These are phyloP conservation scores for Heracleum sosnowskyi DNA, from an alignment of 129 eudicot genomes.

Conservation along the genomic window DNA sequence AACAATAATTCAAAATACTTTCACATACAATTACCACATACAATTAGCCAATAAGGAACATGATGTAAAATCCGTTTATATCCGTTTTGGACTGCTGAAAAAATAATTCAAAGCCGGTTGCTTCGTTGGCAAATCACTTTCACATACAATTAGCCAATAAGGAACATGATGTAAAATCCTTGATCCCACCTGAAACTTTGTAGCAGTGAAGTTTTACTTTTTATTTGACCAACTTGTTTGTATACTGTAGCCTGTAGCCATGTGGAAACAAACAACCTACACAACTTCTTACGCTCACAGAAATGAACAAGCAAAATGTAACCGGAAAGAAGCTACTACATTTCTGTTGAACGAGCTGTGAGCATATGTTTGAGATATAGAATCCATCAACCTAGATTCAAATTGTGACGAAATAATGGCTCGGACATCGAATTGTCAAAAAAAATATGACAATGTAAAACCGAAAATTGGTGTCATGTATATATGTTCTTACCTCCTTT, in stretches of 20 bases:
- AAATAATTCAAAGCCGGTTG: slow-evolving; percentile 3
- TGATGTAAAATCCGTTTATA: too few relatives aligned
- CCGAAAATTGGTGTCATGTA: not conserved
- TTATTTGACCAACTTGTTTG: not conserved
- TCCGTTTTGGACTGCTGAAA: not conserved
- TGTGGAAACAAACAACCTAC: not conserved
- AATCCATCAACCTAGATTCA: not conserved
- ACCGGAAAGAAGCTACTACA: not conserved
- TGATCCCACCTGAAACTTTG: not conserved
- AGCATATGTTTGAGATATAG: not conserved
- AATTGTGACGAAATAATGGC: not conserved
- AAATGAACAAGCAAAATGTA: not conserved
- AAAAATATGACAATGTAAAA: too few relatives aligned
- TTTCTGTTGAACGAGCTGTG: not conserved
- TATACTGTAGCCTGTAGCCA: not conserved
- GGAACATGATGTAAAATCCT: not conserved
- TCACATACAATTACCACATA: too few relatives aligned
- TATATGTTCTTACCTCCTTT: slow-evolving; percentile 1
- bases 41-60: too few relatives aligned
- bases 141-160: too few relatives aligned
- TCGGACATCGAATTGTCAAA: too few relatives aligned
- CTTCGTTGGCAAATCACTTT: not conserved
- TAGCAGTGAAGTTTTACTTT: not conserved
- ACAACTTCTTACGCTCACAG: not conserved
- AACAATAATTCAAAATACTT: too few relatives aligned